Conservation (phyloP, 768 basidiomycete species). For the Amanita rubescens region DNA sequence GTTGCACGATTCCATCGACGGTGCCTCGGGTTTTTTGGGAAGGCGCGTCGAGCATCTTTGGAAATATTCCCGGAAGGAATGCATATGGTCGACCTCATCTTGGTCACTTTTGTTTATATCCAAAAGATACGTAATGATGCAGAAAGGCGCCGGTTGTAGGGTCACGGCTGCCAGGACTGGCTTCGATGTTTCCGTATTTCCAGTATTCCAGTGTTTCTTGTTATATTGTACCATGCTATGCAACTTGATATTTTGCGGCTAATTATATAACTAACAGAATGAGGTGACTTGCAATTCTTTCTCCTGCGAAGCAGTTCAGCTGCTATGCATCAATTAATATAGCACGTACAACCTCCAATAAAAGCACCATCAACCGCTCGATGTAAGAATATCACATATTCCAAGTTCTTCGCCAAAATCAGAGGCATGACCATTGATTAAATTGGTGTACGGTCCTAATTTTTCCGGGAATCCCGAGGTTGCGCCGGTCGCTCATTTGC, state of each 20-base stretch:
- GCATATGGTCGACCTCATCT: slow-evolving; percentile 23
- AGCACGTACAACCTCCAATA: not conserved
- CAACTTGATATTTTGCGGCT: too few relatives aligned
- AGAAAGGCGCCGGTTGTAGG: too few relatives aligned
- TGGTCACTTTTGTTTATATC: slow-evolving; percentile 25
- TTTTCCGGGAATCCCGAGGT: slow-evolving; percentile 64
- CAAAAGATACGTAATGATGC: slow-evolving; percentile 20
- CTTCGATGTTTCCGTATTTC: not conserved
- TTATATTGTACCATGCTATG: too few relatives aligned
- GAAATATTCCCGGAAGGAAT: slow-evolving; percentile 20
- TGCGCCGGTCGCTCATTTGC: slow-evolving; percentile 83
- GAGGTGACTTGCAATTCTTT: slow-evolving; percentile 50
- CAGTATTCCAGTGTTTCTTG: too few relatives aligned
- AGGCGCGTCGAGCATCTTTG: slow-evolving; percentile 14
- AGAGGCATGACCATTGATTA: slow-evolving; percentile 34
- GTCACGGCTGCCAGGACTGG: too few relatives aligned
- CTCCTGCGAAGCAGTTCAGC: slow-evolving; percentile 59
- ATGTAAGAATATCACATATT: slow-evolving; percentile 58
- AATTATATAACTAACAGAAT: slow-evolving; percentile 39
- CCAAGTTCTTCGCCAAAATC: slow-evolving; percentile 30
- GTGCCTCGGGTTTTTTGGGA: slow-evolving; percentile 8
- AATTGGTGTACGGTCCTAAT: slow-evolving; percentile 67
- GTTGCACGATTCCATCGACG: slow-evolving; percentile 14
- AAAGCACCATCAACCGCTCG: slow-evolving; percentile 24
- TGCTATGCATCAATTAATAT: slow-evolving; percentile 29